Base-by-base conservation (phyloP, 768 basidiomycete genomes). In the Hemileccinum impolitum region DNA sequence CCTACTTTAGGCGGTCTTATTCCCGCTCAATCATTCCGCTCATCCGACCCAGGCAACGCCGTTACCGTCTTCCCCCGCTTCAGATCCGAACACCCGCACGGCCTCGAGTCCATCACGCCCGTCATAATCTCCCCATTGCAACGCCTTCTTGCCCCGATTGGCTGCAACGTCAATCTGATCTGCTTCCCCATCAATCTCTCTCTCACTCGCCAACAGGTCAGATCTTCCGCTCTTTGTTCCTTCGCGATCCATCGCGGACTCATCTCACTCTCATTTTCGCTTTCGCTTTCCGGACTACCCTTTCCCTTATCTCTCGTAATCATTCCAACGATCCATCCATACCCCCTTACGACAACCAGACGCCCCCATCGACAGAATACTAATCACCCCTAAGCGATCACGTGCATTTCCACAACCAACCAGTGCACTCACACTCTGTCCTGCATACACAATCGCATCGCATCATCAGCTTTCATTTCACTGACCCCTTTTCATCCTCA, bases 241-340 rank as follows among this genome's bases (percentile, higher is more conserved):
- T 59, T 52, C 58, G 59, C 58, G 58, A 59, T 59, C 58, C 50
- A 59, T 59, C 58, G 58, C 55, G 47, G 21, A 11, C 43, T 30
- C 57, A 43, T 48, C 36, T 58, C 56, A 21, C 32, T 26, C n/a
- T 28, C 52, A 38, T 45, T 21, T n/a, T 45, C 42, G 26, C 39
- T 21, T n/a, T 45, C 42, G 26, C 39, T n/a, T 35, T 52, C 42
- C 30, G 48, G 56, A 3, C 51, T 37, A 38, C 10, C 17, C 7
- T 11, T 35, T 49, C 1, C 52, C 52, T 40, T 31, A 31, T 31
- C 30, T 31, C 30, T 42, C 34, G 25, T 35, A 43, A 36, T 35
- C 31, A 14, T 23, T 21, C n/a, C 39, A 39, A 13, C 36, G 40
- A 45, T 48, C 28, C 8, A 9, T 17, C n/a, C 40, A 7, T 11